Percentiles rank a stretch among this genome's conserved stretches.
Evolutionary conservation across 108 stramenopile genomes (phyloP).

Genomic region (Stephanodiscus minutulus): DNA sequence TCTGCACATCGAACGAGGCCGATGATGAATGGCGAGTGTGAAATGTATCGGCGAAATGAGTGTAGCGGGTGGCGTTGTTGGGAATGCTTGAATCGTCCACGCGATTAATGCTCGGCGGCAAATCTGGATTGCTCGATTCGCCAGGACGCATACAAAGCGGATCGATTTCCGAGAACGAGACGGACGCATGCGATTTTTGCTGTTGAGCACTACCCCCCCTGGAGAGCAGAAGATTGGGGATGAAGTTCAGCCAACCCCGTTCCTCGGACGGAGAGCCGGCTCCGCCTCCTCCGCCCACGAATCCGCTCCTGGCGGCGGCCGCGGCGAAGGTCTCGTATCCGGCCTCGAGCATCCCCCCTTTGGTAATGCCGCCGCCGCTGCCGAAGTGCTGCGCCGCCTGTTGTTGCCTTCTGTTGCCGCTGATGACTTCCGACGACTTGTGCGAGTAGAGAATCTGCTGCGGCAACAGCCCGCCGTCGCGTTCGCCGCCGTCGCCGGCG

Average conservation of each 20-base stretch:
- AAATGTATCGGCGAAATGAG: slow-evolving; percentile 5
- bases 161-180: background rate
- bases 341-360: slow-evolving; percentile 16
- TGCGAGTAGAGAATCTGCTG: background rate
- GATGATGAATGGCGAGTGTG: background rate
- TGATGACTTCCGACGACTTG: too few species aligned
- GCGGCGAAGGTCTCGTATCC: slow-evolving; percentile 44
- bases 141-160: too few species aligned
- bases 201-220: background rate
- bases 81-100: background rate
- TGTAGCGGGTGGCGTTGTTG: background rate
- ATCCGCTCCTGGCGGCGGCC: slow-evolving; percentile 23
- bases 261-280: slow-evolving; percentile 28
- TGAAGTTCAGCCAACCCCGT: slow-evolving; percentile 32
- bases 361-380: background rate
- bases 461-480: background rate
- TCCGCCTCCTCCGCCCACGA: background rate
- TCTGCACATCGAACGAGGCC: background rate
- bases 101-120: background rate
- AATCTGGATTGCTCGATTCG: background rate
- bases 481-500: background rate
- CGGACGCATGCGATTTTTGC: background rate
- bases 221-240: slow-evolving; percentile 24
- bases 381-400: too few species aligned
- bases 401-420: background rate